These are phyloP conservation scores for Boletus rubropictus DNA, from an alignment of 768 basidiomycete genomes.

Conservation along the genomic window DNA sequence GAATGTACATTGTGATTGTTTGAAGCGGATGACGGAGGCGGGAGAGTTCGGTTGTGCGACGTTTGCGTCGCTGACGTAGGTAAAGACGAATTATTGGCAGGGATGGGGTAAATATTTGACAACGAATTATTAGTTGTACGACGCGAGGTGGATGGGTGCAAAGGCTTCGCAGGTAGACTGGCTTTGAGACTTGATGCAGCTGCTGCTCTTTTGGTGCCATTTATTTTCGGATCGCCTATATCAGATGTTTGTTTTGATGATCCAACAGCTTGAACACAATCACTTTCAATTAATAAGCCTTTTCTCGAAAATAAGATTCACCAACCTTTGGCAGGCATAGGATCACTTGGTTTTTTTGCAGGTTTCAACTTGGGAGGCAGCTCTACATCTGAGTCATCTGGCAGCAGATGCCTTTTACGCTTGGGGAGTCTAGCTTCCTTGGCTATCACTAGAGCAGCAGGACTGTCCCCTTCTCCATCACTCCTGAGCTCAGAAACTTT, in stretches of 20 bases:
- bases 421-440: slow-evolving; percentile 15
- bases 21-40: neutral
- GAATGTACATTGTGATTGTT: neutral
- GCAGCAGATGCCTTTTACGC: slow-evolving; percentile 23
- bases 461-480: slow-evolving; percentile 30
- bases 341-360: slow-evolving; percentile 1
- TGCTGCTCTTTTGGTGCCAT: slow-evolving; percentile 1
- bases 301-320: neutral
- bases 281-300: neutral
- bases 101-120: slow-evolving; percentile 2
- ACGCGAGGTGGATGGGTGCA: slow-evolving; percentile 4
- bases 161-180: neutral
- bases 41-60: neutral
- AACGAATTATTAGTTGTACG: slow-evolving; percentile 20
- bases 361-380: slow-evolving; percentile 13
- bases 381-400: slow-evolving; percentile 24
- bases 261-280: slow-evolving; percentile 13
- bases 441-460: slow-evolving; percentile 16
- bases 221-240: slow-evolving; percentile 3
- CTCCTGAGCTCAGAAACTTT: slow-evolving; percentile 30
- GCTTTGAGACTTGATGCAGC: neutral
- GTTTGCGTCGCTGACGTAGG: neutral
- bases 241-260: slow-evolving; percentile 6
- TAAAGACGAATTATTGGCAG: neutral
- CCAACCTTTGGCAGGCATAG: slow-evolving; percentile 12